A percentile compares a stretch with the other conserved stretches of the same genome.
phyloP scores from a whole-genome alignment of 2,329 filamentous ascomycete genomes.

The Trichoderma sp. region DNA sequence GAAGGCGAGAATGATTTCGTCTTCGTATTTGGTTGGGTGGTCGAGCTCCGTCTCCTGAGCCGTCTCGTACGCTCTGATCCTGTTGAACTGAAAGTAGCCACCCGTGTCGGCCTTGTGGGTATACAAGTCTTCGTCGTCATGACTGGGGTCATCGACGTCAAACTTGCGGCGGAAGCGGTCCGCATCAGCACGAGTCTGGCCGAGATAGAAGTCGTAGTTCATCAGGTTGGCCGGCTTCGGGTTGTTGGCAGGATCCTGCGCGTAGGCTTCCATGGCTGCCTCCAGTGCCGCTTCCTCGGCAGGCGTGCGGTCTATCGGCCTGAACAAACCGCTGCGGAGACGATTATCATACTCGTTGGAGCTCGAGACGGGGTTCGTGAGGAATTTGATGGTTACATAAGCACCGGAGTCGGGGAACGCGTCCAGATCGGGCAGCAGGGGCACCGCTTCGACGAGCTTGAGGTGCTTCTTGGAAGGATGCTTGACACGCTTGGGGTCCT shows the following conservation, averaged over 20 bases:
- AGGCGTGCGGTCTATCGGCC: conserved; percentile 55
- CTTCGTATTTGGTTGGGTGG: conserved; percentile 59
- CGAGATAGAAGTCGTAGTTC: conserved; percentile 67
- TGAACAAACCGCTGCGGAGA: conserved; percentile 60
- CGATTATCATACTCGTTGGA: conserved; percentile 56
- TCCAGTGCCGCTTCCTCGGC: conserved; percentile 54
- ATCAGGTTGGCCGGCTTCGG: conserved; percentile 57
- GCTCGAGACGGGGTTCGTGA: conserved; percentile 59
- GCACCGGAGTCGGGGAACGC: conserved; percentile 69
- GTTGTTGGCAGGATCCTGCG: conserved; percentile 55
- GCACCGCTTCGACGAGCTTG: conserved; percentile 58
- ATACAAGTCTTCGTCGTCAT: conserved; percentile 55
- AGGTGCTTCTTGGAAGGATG: conserved; percentile 60
- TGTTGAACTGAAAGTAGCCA: conserved; percentile 59
- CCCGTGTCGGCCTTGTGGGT: conserved; percentile 47
- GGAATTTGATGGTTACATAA: conserved; percentile 69
- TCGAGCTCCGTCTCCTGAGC: conserved; percentile 56
- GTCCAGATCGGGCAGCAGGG: conserved; percentile 63
- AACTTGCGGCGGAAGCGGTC: conserved; percentile 60
- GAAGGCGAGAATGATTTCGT: conserved; percentile 61
- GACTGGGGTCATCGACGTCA: conserved; percentile 55
- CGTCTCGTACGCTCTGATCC: conserved; percentile 64
- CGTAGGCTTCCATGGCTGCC: conserved; percentile 51
- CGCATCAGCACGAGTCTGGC: conserved; percentile 47
- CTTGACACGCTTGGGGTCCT: conserved; percentile 52